These are phyloP conservation scores for Vitellaria paradoxa DNA, from an alignment of 179 eudicot genomes.

Conservation along the genomic window DNA sequence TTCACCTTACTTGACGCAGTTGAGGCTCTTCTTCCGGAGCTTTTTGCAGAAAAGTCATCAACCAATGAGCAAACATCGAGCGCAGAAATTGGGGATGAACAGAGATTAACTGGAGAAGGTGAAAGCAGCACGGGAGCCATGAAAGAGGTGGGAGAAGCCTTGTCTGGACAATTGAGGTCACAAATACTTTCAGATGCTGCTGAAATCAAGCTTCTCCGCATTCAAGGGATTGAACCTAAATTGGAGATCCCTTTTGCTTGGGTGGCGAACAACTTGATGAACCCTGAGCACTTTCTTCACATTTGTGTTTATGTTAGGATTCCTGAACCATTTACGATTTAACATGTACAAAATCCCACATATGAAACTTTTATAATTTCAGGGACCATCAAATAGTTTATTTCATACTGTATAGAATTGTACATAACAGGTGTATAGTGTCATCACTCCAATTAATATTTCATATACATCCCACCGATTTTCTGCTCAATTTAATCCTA, in stretches of 20 bases:
- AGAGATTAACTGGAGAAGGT: slow-evolving; percentile 32
- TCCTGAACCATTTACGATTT: slow-evolving; percentile 28
- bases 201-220: slow-evolving; percentile 68
- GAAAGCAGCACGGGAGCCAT: slow-evolving; percentile 24
- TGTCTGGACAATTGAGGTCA: slow-evolving; percentile 18
- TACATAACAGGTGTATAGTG: slow-evolving; percentile 12
- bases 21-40: slow-evolving; percentile 69
- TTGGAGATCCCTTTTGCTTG: slow-evolving; percentile 77
- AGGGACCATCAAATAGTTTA: neutral
- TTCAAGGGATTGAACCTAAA: slow-evolving; percentile 84
- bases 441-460: neutral
- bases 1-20: slow-evolving; percentile 73
- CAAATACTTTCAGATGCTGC: slow-evolving; percentile 22
- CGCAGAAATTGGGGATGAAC: slow-evolving; percentile 30
- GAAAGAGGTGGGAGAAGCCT: slow-evolving; percentile 32
- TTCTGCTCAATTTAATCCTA: neutral
- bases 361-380: neutral
- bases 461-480: neutral
- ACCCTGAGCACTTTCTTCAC: slow-evolving; percentile 89
- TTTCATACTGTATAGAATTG: slow-evolving; percentile 22
- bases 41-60: slow-evolving; percentile 32
- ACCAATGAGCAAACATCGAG: slow-evolving; percentile 17
- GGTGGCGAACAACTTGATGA: slow-evolving; percentile 90
- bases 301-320: slow-evolving; percentile 65
- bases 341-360: neutral